Conservation (phyloP, 2,329 filamentous ascomycete species). For the Aotearoamyces nothofagi region DNA sequence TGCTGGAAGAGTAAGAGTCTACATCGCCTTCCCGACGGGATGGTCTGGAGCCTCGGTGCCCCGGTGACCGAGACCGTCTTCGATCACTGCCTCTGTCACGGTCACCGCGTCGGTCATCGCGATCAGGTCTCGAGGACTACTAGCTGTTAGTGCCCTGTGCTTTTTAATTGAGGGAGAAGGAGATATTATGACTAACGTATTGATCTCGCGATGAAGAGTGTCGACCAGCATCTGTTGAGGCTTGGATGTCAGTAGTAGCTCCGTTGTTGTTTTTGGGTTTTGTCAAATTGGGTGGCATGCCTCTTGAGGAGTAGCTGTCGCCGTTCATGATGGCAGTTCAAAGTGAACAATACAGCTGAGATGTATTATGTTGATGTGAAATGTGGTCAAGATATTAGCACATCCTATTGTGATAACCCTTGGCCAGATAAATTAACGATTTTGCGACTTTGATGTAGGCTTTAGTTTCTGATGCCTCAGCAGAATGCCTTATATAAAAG, state of each 20-base stretch:
- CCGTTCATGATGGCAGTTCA: constrained; percentile 54
- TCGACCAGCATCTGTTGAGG: constrained; percentile 30
- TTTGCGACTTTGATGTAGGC: too few relatives aligned
- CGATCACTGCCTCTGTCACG: constrained; percentile 37
- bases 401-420: too few relatives aligned
- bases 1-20: constrained; percentile 85
- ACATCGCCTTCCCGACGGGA: constrained; percentile 58
- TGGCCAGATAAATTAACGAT: too few relatives aligned
- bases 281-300: constrained; percentile 27
- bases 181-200: constrained; percentile 27
- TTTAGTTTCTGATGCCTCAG: too few relatives aligned
- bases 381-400: too few relatives aligned
- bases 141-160: constrained; percentile 12
- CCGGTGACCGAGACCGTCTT: constrained; percentile 77
- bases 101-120: constrained; percentile 26
- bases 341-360: background rate
- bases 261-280: constrained; percentile 12
- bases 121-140: constrained; percentile 16
- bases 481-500: too few relatives aligned
- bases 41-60: constrained; percentile 49
- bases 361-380: too few relatives aligned
- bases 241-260: constrained; percentile 20
- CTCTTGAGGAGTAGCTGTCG: constrained; percentile 67
- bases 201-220: constrained; percentile 31
- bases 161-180: too few relatives aligned